These are phyloP conservation scores for Prunella vulgaris DNA, from an alignment of 257 asterid genomes.

Conservation along the genomic window DNA sequence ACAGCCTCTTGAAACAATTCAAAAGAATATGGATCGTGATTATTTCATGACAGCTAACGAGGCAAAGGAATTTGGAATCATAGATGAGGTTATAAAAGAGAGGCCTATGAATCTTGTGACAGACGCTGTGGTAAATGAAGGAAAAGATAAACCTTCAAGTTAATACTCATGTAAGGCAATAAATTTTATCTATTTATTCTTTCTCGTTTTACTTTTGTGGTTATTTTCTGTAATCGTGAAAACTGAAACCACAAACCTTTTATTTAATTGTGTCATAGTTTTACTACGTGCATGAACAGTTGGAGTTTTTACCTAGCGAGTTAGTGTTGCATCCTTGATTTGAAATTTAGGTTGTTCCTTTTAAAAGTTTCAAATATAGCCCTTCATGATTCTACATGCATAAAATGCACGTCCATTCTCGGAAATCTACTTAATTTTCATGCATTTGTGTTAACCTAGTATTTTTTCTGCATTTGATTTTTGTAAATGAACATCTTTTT, in stretches of 20 bases:
- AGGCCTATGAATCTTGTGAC: constrained; percentile 70
- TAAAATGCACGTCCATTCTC: background rate
- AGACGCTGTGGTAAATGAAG: constrained; percentile 59
- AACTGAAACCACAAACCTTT: background rate
- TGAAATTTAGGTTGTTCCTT: background rate
- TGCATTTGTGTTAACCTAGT: background rate
- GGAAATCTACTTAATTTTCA: background rate
- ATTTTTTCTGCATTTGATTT: background rate
- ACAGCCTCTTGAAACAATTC: constrained; percentile 53
- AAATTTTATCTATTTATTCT: background rate
- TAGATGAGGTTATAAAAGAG: constrained; percentile 82
- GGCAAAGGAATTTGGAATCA: constrained; percentile 88
- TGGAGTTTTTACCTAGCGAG: background rate
- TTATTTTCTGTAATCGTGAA: background rate
- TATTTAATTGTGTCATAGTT: background rate
- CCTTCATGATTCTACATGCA: background rate
- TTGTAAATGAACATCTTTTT: background rate
- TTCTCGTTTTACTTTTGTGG: background rate
- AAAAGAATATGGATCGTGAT: constrained; percentile 84
- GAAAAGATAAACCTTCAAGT: constrained; percentile 51
- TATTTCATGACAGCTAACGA: constrained; percentile 91
- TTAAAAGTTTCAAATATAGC: background rate
- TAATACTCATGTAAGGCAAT: constrained; percentile 39
- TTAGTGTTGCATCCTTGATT: background rate
- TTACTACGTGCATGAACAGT: constrained; percentile 2